Percentiles rank a stretch among this genome's conserved stretches.
Evolutionary conservation across 2,329 filamentous ascomycete species (phyloP).

Genomic region (Stagonosporopsis tanaceti): DNA sequence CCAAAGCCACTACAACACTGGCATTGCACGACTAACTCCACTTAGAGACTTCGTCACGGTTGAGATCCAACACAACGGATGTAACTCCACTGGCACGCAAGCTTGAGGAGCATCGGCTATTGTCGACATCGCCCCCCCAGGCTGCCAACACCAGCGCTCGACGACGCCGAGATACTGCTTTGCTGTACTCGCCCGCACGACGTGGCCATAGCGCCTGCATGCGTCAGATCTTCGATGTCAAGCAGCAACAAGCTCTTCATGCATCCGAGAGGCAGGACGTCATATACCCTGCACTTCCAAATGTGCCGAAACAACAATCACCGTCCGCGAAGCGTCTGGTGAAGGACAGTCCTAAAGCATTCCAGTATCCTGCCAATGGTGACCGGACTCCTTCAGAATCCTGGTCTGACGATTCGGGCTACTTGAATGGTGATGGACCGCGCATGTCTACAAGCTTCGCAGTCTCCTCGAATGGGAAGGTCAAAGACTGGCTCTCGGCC

Average conservation of each 20-base stretch:
- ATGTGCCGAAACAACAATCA: constrained; percentile 29
- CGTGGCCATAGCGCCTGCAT: constrained; percentile 39
- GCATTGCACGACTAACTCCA: neutral
- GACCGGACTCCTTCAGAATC: constrained; percentile 22
- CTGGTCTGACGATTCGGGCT: constrained; percentile 41
- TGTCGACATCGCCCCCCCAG: constrained; percentile 3
- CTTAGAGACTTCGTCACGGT: neutral
- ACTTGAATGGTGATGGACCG: constrained; percentile 22
- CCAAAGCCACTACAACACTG: constrained; percentile 9
- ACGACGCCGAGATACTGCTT: constrained; percentile 26
- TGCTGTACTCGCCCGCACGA: constrained; percentile 42
- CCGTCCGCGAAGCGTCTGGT: neutral
- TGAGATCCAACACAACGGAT: constrained; percentile 11
- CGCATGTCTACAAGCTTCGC: neutral
- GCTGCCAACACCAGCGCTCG: constrained; percentile 37
- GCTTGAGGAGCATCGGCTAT: neutral
- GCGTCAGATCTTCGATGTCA: constrained; percentile 39
- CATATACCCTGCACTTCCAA: constrained; percentile 37
- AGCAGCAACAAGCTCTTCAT: constrained; percentile 13
- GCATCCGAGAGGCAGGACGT: neutral
- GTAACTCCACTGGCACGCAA: constrained; percentile 5
- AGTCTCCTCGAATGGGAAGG: constrained; percentile 15
- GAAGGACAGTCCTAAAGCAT: neutral
- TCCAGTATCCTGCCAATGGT: neutral
- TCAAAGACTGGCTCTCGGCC: constrained; percentile 30